Conservation (phyloP, 176 grass and related monocot genomes). For the Carex scoparia region DNA sequence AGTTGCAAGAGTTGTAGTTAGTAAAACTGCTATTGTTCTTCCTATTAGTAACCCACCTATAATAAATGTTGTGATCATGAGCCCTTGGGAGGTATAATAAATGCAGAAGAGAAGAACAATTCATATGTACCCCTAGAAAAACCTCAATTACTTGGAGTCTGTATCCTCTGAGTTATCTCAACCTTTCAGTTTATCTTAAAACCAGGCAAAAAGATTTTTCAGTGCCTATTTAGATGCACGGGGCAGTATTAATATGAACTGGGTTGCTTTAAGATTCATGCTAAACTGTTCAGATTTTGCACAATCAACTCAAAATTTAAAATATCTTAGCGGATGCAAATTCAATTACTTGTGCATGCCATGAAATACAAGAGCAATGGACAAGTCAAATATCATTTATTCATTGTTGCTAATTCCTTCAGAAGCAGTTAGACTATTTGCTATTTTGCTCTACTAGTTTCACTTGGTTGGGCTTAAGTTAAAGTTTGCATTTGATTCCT, state of each 20-base stretch:
- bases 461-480: background rate
- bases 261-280: no score
- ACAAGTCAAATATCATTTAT: background rate
- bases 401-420: background rate
- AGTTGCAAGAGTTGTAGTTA: slow-evolving; percentile 65
- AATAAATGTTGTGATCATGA: slow-evolving; percentile 9
- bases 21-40: slow-evolving; percentile 67
- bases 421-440: background rate
- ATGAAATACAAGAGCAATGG: background rate
- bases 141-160: background rate
- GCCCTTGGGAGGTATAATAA: background rate
- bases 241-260: no score
- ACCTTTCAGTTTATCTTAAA: no score
- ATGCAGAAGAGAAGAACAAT: background rate
- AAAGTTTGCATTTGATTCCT: background rate
- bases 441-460: background rate
- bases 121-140: background rate
- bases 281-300: no score
- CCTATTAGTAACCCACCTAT: slow-evolving; percentile 72
- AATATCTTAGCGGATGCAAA: no score
- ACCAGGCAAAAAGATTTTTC: no score
- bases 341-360: background rate
- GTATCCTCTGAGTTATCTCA: no score
- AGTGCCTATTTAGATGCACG: no score
- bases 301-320: no score